phyloP scores from a whole-genome alignment of 2,329 filamentous ascomycete genomes.

The Sclerotinia glacialis region DNA sequence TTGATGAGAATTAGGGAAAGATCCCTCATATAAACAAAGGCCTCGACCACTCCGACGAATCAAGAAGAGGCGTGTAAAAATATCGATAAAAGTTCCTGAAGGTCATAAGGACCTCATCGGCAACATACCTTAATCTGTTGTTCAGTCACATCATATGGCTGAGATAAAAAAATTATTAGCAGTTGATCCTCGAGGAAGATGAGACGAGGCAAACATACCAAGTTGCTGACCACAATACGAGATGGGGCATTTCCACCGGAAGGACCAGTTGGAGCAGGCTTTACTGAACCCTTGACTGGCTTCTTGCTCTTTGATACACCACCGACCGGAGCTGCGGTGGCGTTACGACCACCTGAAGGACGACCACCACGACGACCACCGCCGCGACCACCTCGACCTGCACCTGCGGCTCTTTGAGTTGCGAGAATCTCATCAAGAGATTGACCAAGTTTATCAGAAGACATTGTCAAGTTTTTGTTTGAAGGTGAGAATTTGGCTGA shows the following conservation, averaged over 20 bases:
- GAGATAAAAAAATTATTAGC: conserved; percentile 24
- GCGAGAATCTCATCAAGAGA: conserved; percentile 96
- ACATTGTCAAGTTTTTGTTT: conserved; percentile 60
- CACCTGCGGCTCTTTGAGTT: conserved; percentile 44
- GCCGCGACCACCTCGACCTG: conserved; percentile 42
- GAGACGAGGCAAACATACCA: conserved; percentile 61
- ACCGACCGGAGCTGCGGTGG: conserved; percentile 66
- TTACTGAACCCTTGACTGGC: conserved; percentile 56
- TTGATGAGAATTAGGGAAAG: conserved; percentile 32
- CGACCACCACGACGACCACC: conserved; percentile 48
- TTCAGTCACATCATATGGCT: conserved; percentile 97
- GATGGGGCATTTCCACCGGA: conserved; percentile 67
- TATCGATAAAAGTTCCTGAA: conserved; percentile 68
- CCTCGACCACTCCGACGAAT: conserved; percentile 17
- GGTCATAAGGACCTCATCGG: conserved; percentile 69
- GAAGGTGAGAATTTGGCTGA: conserved; percentile 32
- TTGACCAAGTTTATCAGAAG: conserved; percentile 92
- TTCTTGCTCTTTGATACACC: conserved; percentile 78
- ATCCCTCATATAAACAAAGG: conserved; percentile 24
- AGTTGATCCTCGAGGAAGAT: background rate
- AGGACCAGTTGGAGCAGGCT: conserved; percentile 64
- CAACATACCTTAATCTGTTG: conserved; percentile 99
- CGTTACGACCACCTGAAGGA: conserved; percentile 41
- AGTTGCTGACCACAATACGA: conserved; percentile 79
- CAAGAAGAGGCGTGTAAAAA: conserved; percentile 46